Conservation (phyloP, 1,284 basidiomycete genomes). For the Marasmius oreades region DNA sequence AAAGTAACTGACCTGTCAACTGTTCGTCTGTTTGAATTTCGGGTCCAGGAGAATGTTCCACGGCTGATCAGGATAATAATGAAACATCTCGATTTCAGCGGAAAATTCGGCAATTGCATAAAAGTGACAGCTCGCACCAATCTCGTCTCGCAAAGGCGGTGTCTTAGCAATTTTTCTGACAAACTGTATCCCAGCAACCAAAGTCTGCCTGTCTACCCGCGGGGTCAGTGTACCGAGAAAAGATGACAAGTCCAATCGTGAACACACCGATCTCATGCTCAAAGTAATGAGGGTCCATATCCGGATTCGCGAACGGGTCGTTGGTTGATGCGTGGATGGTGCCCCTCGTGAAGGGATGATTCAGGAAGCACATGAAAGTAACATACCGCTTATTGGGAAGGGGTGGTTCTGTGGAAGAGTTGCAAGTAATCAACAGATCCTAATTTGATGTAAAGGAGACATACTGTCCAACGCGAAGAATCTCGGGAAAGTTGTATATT, state of each 20-base stretch:
- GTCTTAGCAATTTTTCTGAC: slow-evolving; percentile 6
- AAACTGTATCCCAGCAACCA: slow-evolving; percentile 10
- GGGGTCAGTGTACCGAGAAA: not conserved
- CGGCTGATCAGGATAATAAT: not conserved
- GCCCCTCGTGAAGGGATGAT: slow-evolving; percentile 36
- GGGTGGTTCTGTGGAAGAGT: slow-evolving; percentile 22
- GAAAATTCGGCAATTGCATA: not conserved
- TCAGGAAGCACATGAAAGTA: slow-evolving; percentile 27
- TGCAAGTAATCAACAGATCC: not conserved
- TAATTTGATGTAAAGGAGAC: not conserved
- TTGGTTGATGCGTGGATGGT: slow-evolving; percentile 37
- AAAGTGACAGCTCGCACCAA: not conserved
- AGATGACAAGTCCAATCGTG: not conserved
- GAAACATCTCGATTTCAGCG: too few relatives aligned
- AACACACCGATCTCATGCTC: slow-evolving; percentile 39
- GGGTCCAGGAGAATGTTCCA: slow-evolving; percentile 14
- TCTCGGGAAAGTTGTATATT: slow-evolving; percentile 25
- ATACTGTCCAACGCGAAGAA: slow-evolving; percentile 6
- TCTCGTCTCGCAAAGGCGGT: slow-evolving; percentile 8
- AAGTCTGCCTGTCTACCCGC: slow-evolving; percentile 11
- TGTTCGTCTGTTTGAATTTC: slow-evolving; percentile 12
- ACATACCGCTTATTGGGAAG: slow-evolving; percentile 28
- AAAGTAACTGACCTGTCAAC: slow-evolving; percentile 7
- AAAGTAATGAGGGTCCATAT: slow-evolving; percentile 47
- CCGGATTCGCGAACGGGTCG: slow-evolving; percentile 37